These are phyloP conservation scores for Fusarium poae DNA, from an alignment of 2,329 filamentous ascomycete genomes.

Conservation along the genomic window DNA sequence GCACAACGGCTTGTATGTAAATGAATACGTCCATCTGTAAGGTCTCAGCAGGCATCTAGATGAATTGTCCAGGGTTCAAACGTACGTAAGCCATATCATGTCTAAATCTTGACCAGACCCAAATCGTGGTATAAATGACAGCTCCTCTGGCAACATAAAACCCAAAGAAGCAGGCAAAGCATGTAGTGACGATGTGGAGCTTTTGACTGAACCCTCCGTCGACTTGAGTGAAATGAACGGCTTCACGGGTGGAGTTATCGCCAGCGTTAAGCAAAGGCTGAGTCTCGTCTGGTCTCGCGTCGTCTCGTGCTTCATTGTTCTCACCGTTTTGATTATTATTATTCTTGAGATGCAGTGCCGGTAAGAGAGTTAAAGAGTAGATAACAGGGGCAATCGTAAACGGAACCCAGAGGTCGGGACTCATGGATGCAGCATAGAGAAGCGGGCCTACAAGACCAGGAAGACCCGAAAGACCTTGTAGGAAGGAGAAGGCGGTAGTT, in stretches of 20 bases:
- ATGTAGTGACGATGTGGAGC: neutral
- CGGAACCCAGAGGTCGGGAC: neutral
- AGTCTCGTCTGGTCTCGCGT: neutral
- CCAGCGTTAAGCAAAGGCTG: neutral
- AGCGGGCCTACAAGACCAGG: neutral
- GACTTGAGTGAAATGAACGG: too few species aligned
- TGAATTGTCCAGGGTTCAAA: neutral
- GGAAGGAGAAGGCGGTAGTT: conserved; percentile 8
- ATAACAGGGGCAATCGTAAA: neutral
- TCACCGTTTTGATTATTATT: neutral
- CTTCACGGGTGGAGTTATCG: neutral
- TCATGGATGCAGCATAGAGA: conserved; percentile 4
- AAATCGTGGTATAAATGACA: neutral
- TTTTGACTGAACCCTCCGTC: neutral
- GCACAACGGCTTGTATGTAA: conserved; percentile 8
- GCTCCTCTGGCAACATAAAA: neutral
- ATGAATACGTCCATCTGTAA: neutral
- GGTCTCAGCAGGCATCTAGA: neutral
- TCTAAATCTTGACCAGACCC: neutral
- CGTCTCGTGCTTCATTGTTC: neutral
- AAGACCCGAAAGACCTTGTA: conserved; percentile 3
- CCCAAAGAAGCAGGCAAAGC: conserved; percentile 12
- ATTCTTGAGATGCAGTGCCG: neutral
- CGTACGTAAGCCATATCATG: conserved; percentile 6
- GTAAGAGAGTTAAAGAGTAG: neutral